These are phyloP conservation scores for Tubosaeta sp. DNA, from an alignment of 768 basidiomycete species.

Conservation along the genomic window DNA sequence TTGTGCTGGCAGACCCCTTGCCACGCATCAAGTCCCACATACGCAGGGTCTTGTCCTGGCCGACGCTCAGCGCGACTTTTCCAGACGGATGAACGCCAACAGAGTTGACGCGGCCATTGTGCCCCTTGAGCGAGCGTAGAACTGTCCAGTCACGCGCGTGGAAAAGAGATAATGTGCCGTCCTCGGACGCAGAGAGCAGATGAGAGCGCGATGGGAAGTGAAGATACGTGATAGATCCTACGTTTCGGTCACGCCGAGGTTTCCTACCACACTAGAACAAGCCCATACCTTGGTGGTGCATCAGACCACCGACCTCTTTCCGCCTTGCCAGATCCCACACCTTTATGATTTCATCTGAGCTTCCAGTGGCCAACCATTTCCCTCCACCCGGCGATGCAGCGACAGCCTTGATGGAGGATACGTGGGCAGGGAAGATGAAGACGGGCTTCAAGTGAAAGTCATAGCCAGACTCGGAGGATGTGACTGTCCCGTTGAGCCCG, in stretches of 20 bases:
- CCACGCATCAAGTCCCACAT: conserved; percentile 99
- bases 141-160: conserved; percentile 92
- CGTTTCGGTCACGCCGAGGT: neutral
- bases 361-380: conserved; percentile 95
- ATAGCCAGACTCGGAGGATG: conserved; percentile 27
- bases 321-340: conserved; percentile 91
- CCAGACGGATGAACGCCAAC: conserved; percentile 92
- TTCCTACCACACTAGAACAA: neutral
- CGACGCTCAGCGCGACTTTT: conserved; percentile 87
- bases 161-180: conserved; percentile 88
- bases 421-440: conserved; percentile 97
- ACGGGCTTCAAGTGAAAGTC: conserved; percentile 60
- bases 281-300: conserved; percentile 85
- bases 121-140: conserved; percentile 82
- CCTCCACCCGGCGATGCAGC: conserved; percentile 85
- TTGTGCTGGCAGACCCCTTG: conserved; percentile 82
- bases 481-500: conserved; percentile 69
- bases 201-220: conserved; percentile 85
- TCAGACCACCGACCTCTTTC: conserved; percentile 92
- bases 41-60: conserved; percentile 80
- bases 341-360: conserved; percentile 94
- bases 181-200: conserved; percentile 87
- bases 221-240: conserved; percentile 90
- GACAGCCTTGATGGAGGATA: conserved; percentile 87
- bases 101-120: conserved; percentile 88